These are phyloP conservation scores for Backusella luteola DNA, from an alignment of 192 early-diverging fungal genomes.

Conservation along the genomic window DNA sequence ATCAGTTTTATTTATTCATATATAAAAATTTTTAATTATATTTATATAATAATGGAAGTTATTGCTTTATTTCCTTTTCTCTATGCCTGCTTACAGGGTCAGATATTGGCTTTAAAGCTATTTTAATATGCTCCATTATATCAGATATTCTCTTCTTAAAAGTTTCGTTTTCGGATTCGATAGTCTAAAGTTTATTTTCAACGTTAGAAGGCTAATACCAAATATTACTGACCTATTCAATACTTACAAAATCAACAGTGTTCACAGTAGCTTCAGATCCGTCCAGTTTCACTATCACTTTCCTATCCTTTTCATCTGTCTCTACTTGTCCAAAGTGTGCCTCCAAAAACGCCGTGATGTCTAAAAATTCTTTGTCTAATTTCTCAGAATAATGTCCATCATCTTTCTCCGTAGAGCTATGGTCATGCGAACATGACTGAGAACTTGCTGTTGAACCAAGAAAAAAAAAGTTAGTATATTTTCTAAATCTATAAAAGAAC, in stretches of 20 bases:
- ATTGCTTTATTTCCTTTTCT: constrained; percentile 1
- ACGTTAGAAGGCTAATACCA: neutral
- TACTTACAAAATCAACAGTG: constrained; percentile 32
- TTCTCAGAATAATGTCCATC: neutral
- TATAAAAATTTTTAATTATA: no score
- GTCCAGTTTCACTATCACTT: constrained; percentile 21
- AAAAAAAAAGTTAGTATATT: neutral
- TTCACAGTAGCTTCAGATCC: constrained; percentile 25
- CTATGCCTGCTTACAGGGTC: neutral
- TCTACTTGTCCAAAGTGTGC: constrained; percentile 31
- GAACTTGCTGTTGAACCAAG: constrained; percentile 18
- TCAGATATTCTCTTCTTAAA: constrained; percentile 26
- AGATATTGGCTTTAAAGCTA: constrained; percentile 24
- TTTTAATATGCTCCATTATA: constrained; percentile 25
- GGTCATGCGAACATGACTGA: constrained; percentile 19
- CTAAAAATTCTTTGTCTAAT: constrained; percentile 26
- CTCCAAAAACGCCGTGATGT: constrained; percentile 21
- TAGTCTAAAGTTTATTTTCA: constrained; percentile 1
- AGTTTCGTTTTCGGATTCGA: constrained; percentile 25
- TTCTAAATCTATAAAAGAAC: neutral
- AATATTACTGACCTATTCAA: neutral
- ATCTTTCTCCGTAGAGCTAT: constrained; percentile 11
- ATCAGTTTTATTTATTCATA: neutral
- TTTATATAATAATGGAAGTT: neutral
- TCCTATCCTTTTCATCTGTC: constrained; percentile 21